Conservation (phyloP, 148 eudicot genomes). For the Mesembryanthemum crystallinum region DNA sequence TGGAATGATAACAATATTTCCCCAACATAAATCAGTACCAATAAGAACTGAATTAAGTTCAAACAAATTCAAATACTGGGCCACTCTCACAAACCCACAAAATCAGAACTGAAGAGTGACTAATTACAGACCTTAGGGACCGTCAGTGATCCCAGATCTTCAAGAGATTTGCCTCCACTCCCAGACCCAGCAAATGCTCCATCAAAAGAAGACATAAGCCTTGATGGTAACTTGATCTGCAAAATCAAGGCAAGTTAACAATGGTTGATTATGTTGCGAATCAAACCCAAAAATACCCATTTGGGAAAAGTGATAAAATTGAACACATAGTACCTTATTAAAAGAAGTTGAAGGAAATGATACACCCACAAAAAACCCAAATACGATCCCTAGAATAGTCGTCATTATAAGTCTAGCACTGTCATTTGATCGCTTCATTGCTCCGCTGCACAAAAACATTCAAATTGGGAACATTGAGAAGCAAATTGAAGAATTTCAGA, state of each 20-base stretch:
- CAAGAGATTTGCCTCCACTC: slow-evolving; percentile 20
- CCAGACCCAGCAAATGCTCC: slow-evolving; percentile 14
- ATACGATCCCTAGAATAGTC: slow-evolving; percentile 33
- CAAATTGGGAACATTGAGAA: slow-evolving; percentile 4
- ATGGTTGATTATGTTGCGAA: neutral
- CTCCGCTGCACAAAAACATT: slow-evolving; percentile 21
- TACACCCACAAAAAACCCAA: slow-evolving; percentile 36
- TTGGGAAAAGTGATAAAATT: neutral
- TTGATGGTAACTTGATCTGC: slow-evolving; percentile 34
- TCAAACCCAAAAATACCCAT: neutral
- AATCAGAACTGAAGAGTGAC: neutral
- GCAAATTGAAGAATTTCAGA: neutral
- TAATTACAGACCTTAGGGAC: slow-evolving; percentile 28
- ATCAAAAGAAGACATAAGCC: slow-evolving; percentile 26
- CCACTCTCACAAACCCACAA: neutral
- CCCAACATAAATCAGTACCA: neutral
- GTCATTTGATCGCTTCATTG: slow-evolving; percentile 31
- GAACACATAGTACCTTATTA: slow-evolving; percentile 19
- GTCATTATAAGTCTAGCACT: slow-evolving; percentile 33
- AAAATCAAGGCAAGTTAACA: neutral
- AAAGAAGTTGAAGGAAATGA: slow-evolving; percentile 33
- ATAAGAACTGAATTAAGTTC: neutral
- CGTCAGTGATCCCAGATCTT: slow-evolving; percentile 24
- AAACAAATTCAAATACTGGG: neutral
- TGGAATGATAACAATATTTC: neutral